Evolutionary conservation across 2,329 filamentous ascomycete genomes (phyloP).

Genomic region (Scedosporium apiospermum): DNA sequence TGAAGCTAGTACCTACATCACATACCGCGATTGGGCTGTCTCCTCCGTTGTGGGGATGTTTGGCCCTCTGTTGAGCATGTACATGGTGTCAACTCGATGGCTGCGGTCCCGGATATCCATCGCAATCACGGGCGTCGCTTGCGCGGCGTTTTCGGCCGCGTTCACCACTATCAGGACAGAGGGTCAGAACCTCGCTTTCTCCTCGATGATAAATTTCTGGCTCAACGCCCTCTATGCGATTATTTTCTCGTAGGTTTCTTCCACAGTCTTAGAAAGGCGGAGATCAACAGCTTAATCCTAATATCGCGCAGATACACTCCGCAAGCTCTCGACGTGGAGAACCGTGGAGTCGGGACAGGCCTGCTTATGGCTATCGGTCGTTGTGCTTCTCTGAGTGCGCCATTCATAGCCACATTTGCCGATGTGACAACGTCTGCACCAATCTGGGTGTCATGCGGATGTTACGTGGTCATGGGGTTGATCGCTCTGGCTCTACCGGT

Average conservation of each 20-base stretch:
- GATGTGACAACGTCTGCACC: conserved; percentile 14
- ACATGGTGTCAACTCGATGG: conserved; percentile 19
- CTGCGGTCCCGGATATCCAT: not conserved
- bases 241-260: not conserved
- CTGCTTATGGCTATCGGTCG: conserved; percentile 13
- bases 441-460: conserved; percentile 14
- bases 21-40: conserved; percentile 25
- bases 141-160: conserved; percentile 35
- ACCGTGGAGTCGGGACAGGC: conserved; percentile 13
- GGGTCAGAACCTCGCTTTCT: conserved; percentile 14
- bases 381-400: conserved; percentile 12
- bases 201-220: conserved; percentile 14
- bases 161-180: conserved; percentile 27
- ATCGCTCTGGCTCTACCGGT: conserved; percentile 11
- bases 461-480: conserved; percentile 12
- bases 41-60: conserved; percentile 27
- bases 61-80: conserved; percentile 29
- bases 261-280: not conserved
- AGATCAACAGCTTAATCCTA: not conserved
- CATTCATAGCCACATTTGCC: conserved; percentile 14
- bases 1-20: conserved; percentile 17
- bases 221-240: conserved; percentile 13
- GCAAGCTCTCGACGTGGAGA: conserved; percentile 11
- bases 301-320: conserved; percentile 11
- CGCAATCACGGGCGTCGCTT: conserved; percentile 15